phyloP scores from a whole-genome alignment of 768 basidiomycete species.

The Strobilomyces dryophilus region DNA sequence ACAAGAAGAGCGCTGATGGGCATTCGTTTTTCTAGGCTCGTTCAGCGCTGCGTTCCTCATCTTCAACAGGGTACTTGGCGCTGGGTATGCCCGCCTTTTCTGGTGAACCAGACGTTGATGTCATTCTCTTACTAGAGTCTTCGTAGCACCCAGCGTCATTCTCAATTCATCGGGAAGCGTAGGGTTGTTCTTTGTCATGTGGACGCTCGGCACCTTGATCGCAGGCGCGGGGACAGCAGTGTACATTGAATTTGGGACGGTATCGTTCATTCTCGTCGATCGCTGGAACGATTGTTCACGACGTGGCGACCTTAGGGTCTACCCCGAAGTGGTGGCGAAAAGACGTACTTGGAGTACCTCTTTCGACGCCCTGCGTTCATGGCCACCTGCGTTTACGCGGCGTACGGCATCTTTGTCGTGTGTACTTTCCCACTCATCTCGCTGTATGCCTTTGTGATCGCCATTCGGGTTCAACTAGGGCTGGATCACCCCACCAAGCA shows the following conservation, averaged over 20 bases:
- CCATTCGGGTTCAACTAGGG: slow-evolving; percentile 37
- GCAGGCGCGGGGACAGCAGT: slow-evolving; percentile 66
- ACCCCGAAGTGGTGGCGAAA: slow-evolving; percentile 70
- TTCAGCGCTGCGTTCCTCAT: slow-evolving; percentile 60
- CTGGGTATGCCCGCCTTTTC: slow-evolving; percentile 43
- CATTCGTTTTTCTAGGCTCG: slow-evolving; percentile 9
- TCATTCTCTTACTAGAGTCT: slow-evolving; percentile 45
- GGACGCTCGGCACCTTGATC: slow-evolving; percentile 63
- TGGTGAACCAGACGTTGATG: background rate
- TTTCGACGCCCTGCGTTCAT: slow-evolving; percentile 60
- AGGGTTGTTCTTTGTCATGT: slow-evolving; percentile 63
- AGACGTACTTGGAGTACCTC: slow-evolving; percentile 68
- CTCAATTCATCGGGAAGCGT: slow-evolving; percentile 66
- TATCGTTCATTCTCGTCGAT: slow-evolving; percentile 23
- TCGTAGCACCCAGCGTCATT: slow-evolving; percentile 66
- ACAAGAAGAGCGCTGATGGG: background rate
- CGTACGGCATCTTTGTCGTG: slow-evolving; percentile 56
- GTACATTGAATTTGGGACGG: slow-evolving; percentile 76
- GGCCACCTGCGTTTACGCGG: slow-evolving; percentile 53
- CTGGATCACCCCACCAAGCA: slow-evolving; percentile 51
- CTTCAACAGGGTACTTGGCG: slow-evolving; percentile 73
- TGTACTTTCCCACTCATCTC: slow-evolving; percentile 16
- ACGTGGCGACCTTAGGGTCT: slow-evolving; percentile 47
- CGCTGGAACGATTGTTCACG: background rate
- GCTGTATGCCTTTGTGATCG: background rate